These are phyloP conservation scores for Candolleomyces aberdarensis DNA, from an alignment of 768 basidiomycete genomes.

Conservation along the genomic window DNA sequence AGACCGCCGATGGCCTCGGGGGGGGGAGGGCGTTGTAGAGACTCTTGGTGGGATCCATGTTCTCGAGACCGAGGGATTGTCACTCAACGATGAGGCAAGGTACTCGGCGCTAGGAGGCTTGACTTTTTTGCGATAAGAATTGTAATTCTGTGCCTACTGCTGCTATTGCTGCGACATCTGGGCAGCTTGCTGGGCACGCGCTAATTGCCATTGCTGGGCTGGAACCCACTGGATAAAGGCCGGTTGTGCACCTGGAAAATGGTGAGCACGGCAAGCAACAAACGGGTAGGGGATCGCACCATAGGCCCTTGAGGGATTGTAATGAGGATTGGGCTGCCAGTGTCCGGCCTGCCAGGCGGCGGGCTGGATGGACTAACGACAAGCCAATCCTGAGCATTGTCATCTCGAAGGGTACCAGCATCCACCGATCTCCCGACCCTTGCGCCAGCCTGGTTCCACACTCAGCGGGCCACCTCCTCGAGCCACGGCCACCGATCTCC, in stretches of 20 bases:
- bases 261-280: background rate
- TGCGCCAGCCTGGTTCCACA: conserved; percentile 77
- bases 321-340: conserved; percentile 11
- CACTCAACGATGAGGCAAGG: conserved; percentile 50
- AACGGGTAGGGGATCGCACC: background rate
- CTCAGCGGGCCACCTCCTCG: conserved; percentile 79
- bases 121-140: conserved; percentile 59
- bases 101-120: conserved; percentile 64
- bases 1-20: conserved; percentile 18
- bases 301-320: conserved; percentile 21
- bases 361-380: background rate
- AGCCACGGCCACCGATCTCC: conserved; percentile 82
- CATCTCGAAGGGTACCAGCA: too few relatives aligned
- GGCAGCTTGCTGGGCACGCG: conserved; percentile 18
- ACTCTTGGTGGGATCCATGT: conserved; percentile 59
- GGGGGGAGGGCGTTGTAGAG: conserved; percentile 26
- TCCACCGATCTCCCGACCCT: too few relatives aligned
- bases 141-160: conserved; percentile 28
- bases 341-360: background rate
- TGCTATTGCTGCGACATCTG: conserved; percentile 17
- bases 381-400: too few relatives aligned
- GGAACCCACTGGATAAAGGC: conserved; percentile 24
- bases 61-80: conserved; percentile 66
- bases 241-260: conserved; percentile 19
- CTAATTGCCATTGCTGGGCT: conserved; percentile 20